Evolutionary conservation across 208 protist species (phyloP).

Genomic region (Vickermania ingenoplastis): DNA sequence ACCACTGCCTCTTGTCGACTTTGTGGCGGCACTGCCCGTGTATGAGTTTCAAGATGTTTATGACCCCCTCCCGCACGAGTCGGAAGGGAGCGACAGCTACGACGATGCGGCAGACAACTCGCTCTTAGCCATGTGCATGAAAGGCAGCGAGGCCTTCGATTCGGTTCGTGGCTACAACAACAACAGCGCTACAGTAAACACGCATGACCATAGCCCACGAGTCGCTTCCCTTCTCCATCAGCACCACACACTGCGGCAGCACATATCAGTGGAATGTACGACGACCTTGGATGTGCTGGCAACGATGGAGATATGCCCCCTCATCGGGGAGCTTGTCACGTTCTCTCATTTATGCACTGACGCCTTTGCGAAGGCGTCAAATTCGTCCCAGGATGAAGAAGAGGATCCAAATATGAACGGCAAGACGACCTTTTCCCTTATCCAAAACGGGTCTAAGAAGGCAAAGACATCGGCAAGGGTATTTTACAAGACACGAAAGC

Average conservation of each 20-base stretch:
- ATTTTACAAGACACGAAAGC: conserved; percentile 29
- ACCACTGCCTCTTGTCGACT: background rate
- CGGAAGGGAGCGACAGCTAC: background rate
- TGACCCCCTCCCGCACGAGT: background rate
- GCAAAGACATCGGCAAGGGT: conserved; percentile 13
- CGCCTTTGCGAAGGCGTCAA: no score
- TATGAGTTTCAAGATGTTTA: background rate
- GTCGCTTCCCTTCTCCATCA: background rate
- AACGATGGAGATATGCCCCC: background rate
- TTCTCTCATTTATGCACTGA: background rate
- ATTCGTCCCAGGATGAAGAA: no score
- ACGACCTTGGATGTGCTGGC: background rate
- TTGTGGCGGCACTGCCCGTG: background rate
- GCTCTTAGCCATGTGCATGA: background rate
- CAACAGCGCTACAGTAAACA: background rate
- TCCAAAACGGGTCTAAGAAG: no score
- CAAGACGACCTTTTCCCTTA: no score
- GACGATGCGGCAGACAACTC: background rate
- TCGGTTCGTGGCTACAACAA: background rate
- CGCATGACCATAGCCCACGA: background rate
- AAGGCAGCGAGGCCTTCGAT: background rate
- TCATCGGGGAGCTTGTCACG: background rate
- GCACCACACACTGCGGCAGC: background rate
- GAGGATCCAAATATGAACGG: no score
- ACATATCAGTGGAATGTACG: background rate